Base-by-base conservation (phyloP, 257 asterid species). In the Solanum bulbocastanum region DNA sequence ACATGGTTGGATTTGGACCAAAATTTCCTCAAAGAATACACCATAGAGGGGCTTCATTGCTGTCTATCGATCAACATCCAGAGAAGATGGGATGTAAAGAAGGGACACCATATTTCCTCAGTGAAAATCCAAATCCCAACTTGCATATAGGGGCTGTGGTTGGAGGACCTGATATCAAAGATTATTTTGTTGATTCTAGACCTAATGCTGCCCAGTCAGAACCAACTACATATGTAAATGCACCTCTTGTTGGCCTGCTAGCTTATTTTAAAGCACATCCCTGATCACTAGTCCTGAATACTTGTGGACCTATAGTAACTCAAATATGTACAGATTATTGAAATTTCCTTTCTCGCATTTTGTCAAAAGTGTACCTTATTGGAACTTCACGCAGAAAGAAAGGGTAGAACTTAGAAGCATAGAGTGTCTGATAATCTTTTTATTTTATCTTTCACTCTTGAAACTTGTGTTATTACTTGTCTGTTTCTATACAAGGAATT, bases 161-260 rank as follows among this genome's bases (percentile, higher is more conserved):
- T 33, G 94, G 94, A 20, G 94, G 94, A 75, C 93, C 94, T 7
- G 94, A 92, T 66, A 89, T 92, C 33, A 88, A 90, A 27, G 93
- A 92, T 90, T 86, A 91, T 46, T 91, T 92, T 40, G 90, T 89
- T 30, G 94, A 92, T 89, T 73, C 86, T 13, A 90, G 94, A 71
- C 92, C 86, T 46, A 88, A 90, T 72, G 88, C 92, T 52, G 90
- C 83, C 52, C 92, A 92, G 56, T 91, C 92, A 6, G 93, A 92
- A 87, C 92, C 93, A 27, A 89, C 93, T 62, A 92, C 93, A 65
- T 92, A 92, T 87, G 88, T 91, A 87, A 92, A 90, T 74, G 94
- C 93, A 9, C 94, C 94, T 5, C 92, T 92, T 75, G 72, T 92
- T 52, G 94, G 94, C 33, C 60, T 88, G 3, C 73, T 92, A 88